A percentile compares a stretch with the other conserved stretches of the same genome.
phyloP scores from a whole-genome alignment of 495 filamentous ascomycete genomes.

The Apiosordaria backusii region DNA sequence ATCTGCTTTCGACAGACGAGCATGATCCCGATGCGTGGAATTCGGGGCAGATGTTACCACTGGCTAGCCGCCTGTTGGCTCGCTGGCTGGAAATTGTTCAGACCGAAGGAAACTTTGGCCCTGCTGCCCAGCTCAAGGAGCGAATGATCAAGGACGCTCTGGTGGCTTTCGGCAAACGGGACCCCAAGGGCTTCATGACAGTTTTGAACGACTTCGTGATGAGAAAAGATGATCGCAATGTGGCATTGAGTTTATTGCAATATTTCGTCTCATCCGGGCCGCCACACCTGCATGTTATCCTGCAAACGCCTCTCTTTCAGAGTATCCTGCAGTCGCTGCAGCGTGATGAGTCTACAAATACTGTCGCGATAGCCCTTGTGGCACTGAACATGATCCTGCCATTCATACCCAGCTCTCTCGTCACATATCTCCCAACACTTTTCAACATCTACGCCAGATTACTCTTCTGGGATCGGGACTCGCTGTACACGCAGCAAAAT shows the following conservation, averaged over 20 bases:
- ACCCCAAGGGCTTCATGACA: slow-evolving; percentile 64
- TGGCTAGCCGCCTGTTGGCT: slow-evolving; percentile 52
- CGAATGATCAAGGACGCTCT: slow-evolving; percentile 52
- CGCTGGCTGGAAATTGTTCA: slow-evolving; percentile 58
- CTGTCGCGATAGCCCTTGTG: slow-evolving; percentile 63
- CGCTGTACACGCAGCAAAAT: slow-evolving; percentile 32
- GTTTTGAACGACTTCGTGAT: slow-evolving; percentile 58
- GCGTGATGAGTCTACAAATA: slow-evolving; percentile 65
- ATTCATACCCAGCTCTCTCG: slow-evolving; percentile 64
- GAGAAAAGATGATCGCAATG: slow-evolving; percentile 54
- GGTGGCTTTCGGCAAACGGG: slow-evolving; percentile 59
- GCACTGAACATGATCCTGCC: slow-evolving; percentile 71
- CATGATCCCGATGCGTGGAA: slow-evolving; percentile 43
- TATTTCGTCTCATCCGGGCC: slow-evolving; percentile 64
- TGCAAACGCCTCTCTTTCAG: slow-evolving; percentile 62
- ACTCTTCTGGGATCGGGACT: slow-evolving; percentile 66
- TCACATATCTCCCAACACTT: slow-evolving; percentile 58
- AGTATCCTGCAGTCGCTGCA: slow-evolving; percentile 66
- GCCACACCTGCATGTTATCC: slow-evolving; percentile 66
- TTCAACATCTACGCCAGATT: slow-evolving; percentile 73
- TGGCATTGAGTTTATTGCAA: slow-evolving; percentile 56
- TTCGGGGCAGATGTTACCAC: slow-evolving; percentile 41
- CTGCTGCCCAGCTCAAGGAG: slow-evolving; percentile 51
- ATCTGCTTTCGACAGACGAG: slow-evolving; percentile 56
- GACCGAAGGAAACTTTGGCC: slow-evolving; percentile 40